Evolutionary conservation across 345 rosid species (phyloP).

Genomic region (Ceriops decandra): DNA sequence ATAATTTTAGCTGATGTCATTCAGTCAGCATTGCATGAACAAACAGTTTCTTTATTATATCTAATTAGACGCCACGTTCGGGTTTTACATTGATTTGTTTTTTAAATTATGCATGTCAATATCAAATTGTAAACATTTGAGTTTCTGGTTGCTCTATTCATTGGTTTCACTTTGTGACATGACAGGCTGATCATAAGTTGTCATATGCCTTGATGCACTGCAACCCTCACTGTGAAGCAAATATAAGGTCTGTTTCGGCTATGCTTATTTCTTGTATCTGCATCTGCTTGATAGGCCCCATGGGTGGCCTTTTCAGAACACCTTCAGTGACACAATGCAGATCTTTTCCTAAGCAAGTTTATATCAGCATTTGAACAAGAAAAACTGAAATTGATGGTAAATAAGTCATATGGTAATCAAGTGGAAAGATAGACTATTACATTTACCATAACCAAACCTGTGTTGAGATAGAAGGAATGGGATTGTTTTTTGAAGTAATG

Average conservation of each 20-base stretch:
- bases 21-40: neutral
- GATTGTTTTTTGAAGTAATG: neutral
- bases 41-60: neutral
- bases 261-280: conserved; percentile 22
- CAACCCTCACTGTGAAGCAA: conserved; percentile 58
- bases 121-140: neutral
- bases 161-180: conserved; percentile 10
- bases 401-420: too few relatives aligned
- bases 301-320: conserved; percentile 8
- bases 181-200: conserved; percentile 91
- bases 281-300: conserved; percentile 5
- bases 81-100: neutral
- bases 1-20: neutral
- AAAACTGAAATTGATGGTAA: neutral
- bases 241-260: conserved; percentile 62
- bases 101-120: neutral
- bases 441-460: too few relatives aligned
- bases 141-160: neutral
- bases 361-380: conserved; percentile 1
- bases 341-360: neutral
- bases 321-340: neutral
- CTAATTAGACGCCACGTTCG: too few relatives aligned
- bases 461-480: too few relatives aligned
- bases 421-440: too few relatives aligned
- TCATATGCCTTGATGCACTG: conserved; percentile 83